A percentile compares a stretch with the other conserved stretches of the same genome.
Evolutionary conservation across 2,329 filamentous ascomycete species (phyloP).

Genomic region (Aulographum hederae): DNA sequence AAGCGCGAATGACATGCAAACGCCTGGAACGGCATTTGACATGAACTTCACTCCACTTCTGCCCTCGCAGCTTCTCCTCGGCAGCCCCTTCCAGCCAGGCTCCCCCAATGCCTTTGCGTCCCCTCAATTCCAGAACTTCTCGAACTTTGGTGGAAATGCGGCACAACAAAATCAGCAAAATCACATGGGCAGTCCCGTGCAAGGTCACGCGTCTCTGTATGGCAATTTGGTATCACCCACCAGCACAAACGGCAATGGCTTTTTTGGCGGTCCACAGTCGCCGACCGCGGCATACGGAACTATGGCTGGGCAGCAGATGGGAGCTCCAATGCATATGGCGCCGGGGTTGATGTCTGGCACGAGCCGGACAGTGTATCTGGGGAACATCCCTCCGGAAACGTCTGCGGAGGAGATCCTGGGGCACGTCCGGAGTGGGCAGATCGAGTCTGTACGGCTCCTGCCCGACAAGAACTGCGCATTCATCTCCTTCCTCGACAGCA

Average conservation of each 20-base stretch:
- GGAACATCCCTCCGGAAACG: slow-evolving; percentile 97
- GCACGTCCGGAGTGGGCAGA: slow-evolving; percentile 92
- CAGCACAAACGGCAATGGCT: slow-evolving; percentile 62
- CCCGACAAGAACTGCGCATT: slow-evolving; percentile 99
- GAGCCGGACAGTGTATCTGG: slow-evolving; percentile 90
- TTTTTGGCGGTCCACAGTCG: slow-evolving; percentile 66
- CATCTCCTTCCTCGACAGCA: slow-evolving; percentile 95
- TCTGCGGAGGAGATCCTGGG: slow-evolving; percentile 90
- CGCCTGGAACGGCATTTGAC: slow-evolving; percentile 76
- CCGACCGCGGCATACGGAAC: slow-evolving; percentile 60
- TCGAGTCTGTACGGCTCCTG: slow-evolving; percentile 92
- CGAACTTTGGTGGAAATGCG: slow-evolving; percentile 42
- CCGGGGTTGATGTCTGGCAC: slow-evolving; percentile 75
- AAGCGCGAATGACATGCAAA: slow-evolving; percentile 49
- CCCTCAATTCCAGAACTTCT: slow-evolving; percentile 77
- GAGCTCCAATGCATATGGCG: slow-evolving; percentile 56
- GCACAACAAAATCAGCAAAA: slow-evolving; percentile 40
- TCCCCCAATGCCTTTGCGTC: slow-evolving; percentile 80
- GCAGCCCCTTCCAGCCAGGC: slow-evolving; percentile 91
- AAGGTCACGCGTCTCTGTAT: slow-evolving; percentile 59
- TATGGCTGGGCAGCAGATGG: slow-evolving; percentile 44
- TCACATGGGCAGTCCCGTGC: slow-evolving; percentile 55
- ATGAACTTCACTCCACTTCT: slow-evolving; percentile 98
- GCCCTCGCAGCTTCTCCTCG: slow-evolving; percentile 83
- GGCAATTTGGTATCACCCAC: slow-evolving; percentile 75